phyloP scores from a whole-genome alignment of 2,329 filamentous ascomycete genomes.

The Aspergillus versicolor region DNA sequence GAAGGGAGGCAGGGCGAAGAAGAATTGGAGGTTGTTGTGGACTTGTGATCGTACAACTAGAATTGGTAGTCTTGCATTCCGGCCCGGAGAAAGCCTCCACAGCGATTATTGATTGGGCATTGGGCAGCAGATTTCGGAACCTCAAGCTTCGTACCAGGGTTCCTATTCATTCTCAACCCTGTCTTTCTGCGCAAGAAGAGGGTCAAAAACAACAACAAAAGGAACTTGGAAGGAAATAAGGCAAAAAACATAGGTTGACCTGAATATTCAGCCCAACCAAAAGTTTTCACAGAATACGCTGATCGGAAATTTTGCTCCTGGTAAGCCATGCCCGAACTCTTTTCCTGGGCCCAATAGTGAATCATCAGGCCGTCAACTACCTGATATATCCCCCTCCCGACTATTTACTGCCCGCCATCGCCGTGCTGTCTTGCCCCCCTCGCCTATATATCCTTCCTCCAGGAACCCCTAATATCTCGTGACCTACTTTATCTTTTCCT shows the following conservation, averaged over 20 bases:
- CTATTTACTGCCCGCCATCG: background rate
- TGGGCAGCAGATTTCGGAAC: constrained; percentile 21
- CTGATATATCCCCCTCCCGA: constrained; percentile 2
- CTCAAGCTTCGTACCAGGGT: constrained; percentile 7
- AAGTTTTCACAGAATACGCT: background rate
- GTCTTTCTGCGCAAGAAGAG: background rate
- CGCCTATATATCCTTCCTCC: background rate
- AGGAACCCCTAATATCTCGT: background rate
- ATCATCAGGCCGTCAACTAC: constrained; percentile 13
- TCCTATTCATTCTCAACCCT: constrained; percentile 1
- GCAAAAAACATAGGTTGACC: background rate
- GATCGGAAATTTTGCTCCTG: background rate
- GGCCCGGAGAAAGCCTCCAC: background rate
- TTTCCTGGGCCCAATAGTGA: constrained; percentile 7
- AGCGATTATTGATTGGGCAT: constrained; percentile 22
- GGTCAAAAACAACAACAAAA: background rate
- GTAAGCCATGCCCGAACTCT: constrained; percentile 8
- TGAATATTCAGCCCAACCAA: background rate
- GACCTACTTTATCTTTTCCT: background rate
- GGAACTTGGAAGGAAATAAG: background rate
- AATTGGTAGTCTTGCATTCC: background rate
- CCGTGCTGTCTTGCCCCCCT: background rate
- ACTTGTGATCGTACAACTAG: background rate
- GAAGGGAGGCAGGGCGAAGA: background rate
- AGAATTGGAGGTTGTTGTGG: background rate